Conservation (phyloP, 495 filamentous ascomycete genomes). For the Aspergillus cavernicola region DNA sequence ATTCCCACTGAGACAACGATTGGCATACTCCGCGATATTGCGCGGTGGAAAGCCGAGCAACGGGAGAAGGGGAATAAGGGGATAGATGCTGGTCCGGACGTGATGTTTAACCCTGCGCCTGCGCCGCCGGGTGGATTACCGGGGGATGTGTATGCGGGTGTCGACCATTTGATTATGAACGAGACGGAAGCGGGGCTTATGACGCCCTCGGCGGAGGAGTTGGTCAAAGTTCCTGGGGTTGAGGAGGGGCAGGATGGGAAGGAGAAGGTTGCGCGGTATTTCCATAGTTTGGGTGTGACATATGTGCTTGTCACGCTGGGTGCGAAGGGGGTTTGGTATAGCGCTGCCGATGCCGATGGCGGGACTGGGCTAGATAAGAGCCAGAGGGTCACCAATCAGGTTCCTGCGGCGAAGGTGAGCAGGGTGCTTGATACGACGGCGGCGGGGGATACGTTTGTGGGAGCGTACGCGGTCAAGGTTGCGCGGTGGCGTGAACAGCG, state of each 20-base stretch:
- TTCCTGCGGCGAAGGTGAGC: slow-evolving; percentile 53
- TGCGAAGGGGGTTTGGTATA: slow-evolving; percentile 65
- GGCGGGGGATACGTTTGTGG: slow-evolving; percentile 93
- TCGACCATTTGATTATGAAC: slow-evolving; percentile 84
- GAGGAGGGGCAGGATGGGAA: slow-evolving; percentile 42
- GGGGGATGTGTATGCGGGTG: slow-evolving; percentile 56
- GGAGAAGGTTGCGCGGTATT: slow-evolving; percentile 50
- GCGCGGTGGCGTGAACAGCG: slow-evolving; percentile 39
- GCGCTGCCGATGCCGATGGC: slow-evolving; percentile 32
- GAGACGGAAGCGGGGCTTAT: slow-evolving; percentile 84
- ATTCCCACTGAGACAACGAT: slow-evolving; percentile 71
- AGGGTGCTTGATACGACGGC: slow-evolving; percentile 90
- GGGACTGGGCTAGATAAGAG: slow-evolving; percentile 27
- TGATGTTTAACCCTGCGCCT: slow-evolving; percentile 83
- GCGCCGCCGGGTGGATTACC: slow-evolving; percentile 64
- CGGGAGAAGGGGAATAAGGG: slow-evolving; percentile 43
- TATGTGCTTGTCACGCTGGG: slow-evolving; percentile 85
- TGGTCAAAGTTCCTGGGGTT: slow-evolving; percentile 34
- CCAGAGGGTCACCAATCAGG: slow-evolving; percentile 35
- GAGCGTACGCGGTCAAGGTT: slow-evolving; percentile 73
- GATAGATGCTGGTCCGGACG: slow-evolving; percentile 42
- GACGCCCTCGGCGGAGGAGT: slow-evolving; percentile 38
- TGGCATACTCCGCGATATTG: slow-evolving; percentile 50
- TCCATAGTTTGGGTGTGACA: slow-evolving; percentile 63
- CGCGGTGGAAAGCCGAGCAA: slow-evolving; percentile 38